Base-by-base conservation (phyloP, 352 stramenopile genomes). In the Pythium myriotylum region DNA sequence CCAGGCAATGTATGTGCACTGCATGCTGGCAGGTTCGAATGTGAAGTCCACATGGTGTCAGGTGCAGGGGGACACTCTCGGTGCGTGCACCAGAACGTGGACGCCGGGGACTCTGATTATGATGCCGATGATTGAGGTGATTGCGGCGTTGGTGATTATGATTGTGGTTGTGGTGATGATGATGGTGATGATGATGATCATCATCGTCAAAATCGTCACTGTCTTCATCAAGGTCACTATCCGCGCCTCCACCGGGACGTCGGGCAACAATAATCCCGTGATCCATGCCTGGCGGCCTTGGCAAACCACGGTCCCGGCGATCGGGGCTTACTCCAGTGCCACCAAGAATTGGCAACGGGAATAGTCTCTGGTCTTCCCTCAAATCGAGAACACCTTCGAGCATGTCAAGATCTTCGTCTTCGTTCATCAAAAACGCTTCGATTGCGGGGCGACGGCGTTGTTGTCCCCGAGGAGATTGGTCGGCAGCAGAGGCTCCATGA, bases 21-120 rank as follows among this genome's bases (percentile, higher is more conserved):
- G 83, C 86, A 46, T 95, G 87, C 51, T 95, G 87, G 39, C 87
- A 95, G 12, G 87, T 95, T 27, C 87, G 87, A 50, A 94, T 80
- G 48, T 94, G 86, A 32, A 95, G 72, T 2, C 87, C 82, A 37
- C 84, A 94, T 16, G 85, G 85, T 8, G 79, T 91, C 24, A 92
- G 70, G 68, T 86, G 90, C 3, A 94, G 64, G 43, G 90, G 88
- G 14, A 78, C 68, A 65, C 76, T 86, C 68, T 85, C 68, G 9
- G 71, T 71, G 45, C 74, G 63, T 7, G 65, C 69, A 17, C 72
- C 76, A 54, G 84, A 77, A 13, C 76, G 76, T 4, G 81, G 78
- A 22, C 72, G 77, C 3, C 72, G 77, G 27, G 85, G 79, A 24
- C 73, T 54, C 46, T 68, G 74, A 35, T 82, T 67, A 51, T 88